A percentile compares a stretch with the other conserved stretches of the same genome.
Conservation (phyloP, 805 yeast species). For the Maudiozyma bulderi region DNA sequence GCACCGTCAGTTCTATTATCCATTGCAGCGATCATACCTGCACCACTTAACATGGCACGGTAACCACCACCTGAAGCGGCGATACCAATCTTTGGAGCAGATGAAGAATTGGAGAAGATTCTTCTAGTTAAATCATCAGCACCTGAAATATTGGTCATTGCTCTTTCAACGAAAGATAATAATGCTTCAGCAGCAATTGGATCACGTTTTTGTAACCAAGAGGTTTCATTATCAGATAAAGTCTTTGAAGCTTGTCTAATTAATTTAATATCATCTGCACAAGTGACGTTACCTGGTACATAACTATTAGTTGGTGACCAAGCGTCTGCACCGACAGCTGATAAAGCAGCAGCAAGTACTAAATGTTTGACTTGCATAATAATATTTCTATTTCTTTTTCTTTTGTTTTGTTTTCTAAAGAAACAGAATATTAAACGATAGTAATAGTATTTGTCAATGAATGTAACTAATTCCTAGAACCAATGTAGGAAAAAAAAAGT, state of each 20-base stretch:
- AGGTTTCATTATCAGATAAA: conserved; percentile 37
- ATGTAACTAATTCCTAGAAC: neutral
- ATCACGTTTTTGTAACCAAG: conserved; percentile 43
- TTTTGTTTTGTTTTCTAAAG: neutral
- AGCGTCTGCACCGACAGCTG: conserved; percentile 7
- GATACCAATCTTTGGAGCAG: conserved; percentile 40
- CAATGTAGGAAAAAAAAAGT: neutral
- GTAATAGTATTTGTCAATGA: too few relatives aligned
- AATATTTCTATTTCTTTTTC: too few relatives aligned
- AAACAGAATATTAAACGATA: neutral
- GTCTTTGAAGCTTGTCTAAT: conserved; percentile 37
- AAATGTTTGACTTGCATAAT: neutral
- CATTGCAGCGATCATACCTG: conserved; percentile 75
- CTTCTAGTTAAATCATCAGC: conserved; percentile 6
- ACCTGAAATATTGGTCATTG: conserved; percentile 21
- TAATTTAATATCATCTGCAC: conserved; percentile 35
- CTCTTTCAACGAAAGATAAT: conserved; percentile 36
- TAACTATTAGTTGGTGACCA: conserved; percentile 42
- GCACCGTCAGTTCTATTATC: conserved; percentile 60
- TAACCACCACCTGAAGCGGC: conserved; percentile 86
- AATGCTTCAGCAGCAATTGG: conserved; percentile 36
- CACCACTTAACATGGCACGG: conserved; percentile 80
- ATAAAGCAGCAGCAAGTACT: neutral
- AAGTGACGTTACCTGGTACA: conserved; percentile 48
- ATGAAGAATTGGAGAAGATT: conserved; percentile 21